phyloP scores from a whole-genome alignment of 139 green algal species.

The Chlorella sp. region DNA sequence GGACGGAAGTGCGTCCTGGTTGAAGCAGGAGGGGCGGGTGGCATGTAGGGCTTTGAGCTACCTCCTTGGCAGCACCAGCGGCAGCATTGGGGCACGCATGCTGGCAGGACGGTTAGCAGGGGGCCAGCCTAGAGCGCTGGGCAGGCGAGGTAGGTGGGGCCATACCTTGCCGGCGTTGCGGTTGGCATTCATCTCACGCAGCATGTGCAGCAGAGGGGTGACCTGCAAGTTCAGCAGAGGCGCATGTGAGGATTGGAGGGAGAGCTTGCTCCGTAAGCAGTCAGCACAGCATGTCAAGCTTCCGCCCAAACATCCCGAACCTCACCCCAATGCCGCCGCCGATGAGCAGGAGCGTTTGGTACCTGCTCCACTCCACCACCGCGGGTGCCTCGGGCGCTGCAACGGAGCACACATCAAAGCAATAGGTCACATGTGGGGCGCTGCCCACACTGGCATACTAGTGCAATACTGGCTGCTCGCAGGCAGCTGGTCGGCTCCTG shows the following conservation, averaged over 20 bases:
- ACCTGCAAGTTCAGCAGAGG: neutral
- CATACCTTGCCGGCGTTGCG: neutral
- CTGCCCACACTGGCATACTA: too few relatives aligned
- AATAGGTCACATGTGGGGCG: too few relatives aligned
- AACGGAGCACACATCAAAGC: too few relatives aligned
- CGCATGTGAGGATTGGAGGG: neutral
- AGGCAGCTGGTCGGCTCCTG: too few relatives aligned
- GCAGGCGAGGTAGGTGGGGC: neutral
- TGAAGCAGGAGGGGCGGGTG: too few relatives aligned
- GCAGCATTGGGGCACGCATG: neutral
- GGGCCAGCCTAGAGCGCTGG: neutral
- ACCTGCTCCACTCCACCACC: neutral
- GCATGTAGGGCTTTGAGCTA: too few relatives aligned
- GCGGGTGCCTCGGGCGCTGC: neutral
- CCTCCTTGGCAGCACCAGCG: neutral
- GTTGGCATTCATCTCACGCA: neutral
- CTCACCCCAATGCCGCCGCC: conserved; percentile 46
- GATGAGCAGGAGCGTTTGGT: conserved; percentile 31
- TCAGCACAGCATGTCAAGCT: neutral
- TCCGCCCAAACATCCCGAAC: neutral
- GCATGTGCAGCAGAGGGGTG: conserved; percentile 30
- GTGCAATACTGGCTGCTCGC: too few relatives aligned
- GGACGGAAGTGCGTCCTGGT: neutral
- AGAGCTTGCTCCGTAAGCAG: too few relatives aligned
- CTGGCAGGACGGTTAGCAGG: neutral